These are phyloP conservation scores for Ascochyta viciae-villosae DNA, from an alignment of 2,329 filamentous ascomycete species.

Conservation along the genomic window DNA sequence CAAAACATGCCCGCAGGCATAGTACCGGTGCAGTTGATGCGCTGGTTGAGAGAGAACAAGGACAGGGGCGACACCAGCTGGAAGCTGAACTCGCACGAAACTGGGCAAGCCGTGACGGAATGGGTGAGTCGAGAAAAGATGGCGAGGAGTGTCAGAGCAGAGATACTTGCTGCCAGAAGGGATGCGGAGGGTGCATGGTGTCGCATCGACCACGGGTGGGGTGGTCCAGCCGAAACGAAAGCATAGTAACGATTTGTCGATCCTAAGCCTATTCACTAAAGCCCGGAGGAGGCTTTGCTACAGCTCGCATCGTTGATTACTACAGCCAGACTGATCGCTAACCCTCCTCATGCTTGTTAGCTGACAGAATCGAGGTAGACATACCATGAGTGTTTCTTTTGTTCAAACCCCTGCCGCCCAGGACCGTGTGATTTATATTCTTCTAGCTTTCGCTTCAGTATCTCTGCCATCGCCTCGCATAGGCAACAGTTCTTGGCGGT, in stretches of 20 bases:
- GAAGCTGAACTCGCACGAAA: constrained; percentile 29
- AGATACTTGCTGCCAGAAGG: constrained; percentile 42
- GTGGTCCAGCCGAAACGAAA: constrained; percentile 5
- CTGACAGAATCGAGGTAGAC: no score
- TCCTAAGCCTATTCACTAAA: no score
- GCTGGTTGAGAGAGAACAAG: constrained; percentile 45
- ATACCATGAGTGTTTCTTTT: no score
- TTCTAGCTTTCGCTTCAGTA: no score
- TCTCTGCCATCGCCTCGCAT: no score
- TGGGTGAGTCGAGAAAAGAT: constrained; percentile 52
- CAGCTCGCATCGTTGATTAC: no score
- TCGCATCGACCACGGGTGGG: constrained; percentile 49
- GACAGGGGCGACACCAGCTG: constrained; percentile 25
- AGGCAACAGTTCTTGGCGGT: no score
- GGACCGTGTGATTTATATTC: no score
- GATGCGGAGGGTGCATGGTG: constrained; percentile 39
- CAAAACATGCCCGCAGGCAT: constrained; percentile 46
- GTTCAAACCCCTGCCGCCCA: no score
- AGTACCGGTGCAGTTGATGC: constrained; percentile 44
- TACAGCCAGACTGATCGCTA: no score
- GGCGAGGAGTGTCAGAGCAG: constrained; percentile 38
- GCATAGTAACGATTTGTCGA: background rate
- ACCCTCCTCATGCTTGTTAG: no score
- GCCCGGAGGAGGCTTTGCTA: no score
- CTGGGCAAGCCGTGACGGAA: constrained; percentile 28